Conservation (phyloP, 1,139 yeast species). For the Blastobotrys capitulatus region DNA sequence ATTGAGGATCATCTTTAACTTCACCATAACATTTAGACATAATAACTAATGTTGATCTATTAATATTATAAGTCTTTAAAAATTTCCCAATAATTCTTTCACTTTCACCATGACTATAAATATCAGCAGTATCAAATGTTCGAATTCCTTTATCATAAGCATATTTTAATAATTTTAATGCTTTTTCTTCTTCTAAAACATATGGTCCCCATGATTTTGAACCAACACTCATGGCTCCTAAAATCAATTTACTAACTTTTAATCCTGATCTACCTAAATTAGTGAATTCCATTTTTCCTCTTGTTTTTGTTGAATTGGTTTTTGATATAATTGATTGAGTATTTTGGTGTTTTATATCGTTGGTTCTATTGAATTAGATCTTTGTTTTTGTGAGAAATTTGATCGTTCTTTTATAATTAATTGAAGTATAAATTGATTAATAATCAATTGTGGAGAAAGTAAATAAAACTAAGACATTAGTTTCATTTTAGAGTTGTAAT, state of each 20-base stretch:
- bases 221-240: constrained; percentile 59
- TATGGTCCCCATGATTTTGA: constrained; percentile 43
- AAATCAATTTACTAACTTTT: constrained; percentile 45
- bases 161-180: constrained; percentile 40
- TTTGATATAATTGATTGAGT: too few species aligned
- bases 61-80: constrained; percentile 39
- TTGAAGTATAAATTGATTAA: background rate
- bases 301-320: background rate
- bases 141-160: constrained; percentile 49
- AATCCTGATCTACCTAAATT: constrained; percentile 41
- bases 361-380: too few species aligned
- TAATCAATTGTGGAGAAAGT: too few species aligned
- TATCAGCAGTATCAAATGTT: constrained; percentile 51
- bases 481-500: too few species aligned
- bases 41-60: constrained; percentile 44
- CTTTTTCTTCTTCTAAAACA: constrained; percentile 42
- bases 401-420: too few species aligned
- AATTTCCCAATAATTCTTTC: constrained; percentile 43
- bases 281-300: constrained; percentile 47
- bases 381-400: too few species aligned
- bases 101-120: constrained; percentile 43
- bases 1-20: constrained; percentile 29
- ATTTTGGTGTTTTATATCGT: too few species aligned
- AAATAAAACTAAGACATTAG: too few species aligned
- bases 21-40: constrained; percentile 56